Conservation (phyloP, 148 eudicot species). For the Rhododendron ovatum region DNA sequence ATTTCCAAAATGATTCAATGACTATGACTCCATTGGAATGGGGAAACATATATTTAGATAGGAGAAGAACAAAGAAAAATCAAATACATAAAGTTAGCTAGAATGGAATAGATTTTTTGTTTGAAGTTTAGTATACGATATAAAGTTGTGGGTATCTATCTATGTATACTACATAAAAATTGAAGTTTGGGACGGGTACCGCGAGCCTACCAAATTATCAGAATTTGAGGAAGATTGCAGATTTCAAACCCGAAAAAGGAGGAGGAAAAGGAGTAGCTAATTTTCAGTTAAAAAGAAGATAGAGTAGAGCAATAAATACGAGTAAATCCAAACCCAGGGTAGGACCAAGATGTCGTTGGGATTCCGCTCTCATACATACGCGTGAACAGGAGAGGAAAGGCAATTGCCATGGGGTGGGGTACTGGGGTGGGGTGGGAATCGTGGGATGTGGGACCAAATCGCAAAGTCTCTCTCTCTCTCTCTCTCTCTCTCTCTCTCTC, state of each 20-base stretch:
- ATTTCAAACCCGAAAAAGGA: neutral
- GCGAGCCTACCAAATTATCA: neutral
- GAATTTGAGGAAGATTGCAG: neutral
- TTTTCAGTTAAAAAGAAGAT: no score
- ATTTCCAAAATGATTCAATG: no score
- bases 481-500: no score
- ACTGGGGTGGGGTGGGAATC: no score
- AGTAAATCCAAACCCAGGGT: neutral
- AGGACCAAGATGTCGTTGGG: neutral
- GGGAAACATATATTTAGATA: no score
- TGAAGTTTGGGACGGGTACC: neutral
- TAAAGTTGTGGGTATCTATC: no score
- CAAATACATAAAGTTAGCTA: no score
- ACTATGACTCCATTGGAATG: no score
- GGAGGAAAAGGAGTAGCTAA: neutral
- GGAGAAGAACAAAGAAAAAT: neutral
- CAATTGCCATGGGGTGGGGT: neutral
- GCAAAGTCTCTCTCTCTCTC: neutral
- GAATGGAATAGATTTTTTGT: neutral
- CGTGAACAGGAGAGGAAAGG: neutral
- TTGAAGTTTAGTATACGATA: neutral
- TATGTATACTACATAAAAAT: no score
- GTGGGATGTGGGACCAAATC: neutral
- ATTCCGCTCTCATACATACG: neutral
- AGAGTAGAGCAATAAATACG: no score